Evolutionary conservation across 345 rosid genomes (phyloP).

Genomic region (Lenwebbia sp.): DNA sequence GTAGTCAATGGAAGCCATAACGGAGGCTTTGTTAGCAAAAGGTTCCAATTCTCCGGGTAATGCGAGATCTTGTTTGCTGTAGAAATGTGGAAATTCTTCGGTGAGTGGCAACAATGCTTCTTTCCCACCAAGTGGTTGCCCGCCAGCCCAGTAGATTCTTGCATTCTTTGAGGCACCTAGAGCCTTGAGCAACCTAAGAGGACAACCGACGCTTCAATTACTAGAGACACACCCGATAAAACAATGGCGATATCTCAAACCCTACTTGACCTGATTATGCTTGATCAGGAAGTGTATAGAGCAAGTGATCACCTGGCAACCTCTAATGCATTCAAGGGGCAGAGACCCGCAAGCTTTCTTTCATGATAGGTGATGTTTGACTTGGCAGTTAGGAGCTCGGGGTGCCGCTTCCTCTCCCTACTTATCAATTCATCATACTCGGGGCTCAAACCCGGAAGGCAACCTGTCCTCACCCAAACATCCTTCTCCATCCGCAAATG

Average conservation of each 20-base stretch:
- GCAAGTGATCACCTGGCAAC: conserved; percentile 56
- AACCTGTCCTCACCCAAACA: conserved; percentile 98
- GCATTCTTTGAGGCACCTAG: conserved; percentile 74
- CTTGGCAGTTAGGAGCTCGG: conserved; percentile 84
- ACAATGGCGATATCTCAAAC: not conserved
- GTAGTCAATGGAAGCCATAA: conserved; percentile 87
- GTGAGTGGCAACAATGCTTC: conserved; percentile 64
- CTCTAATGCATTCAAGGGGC: conserved; percentile 84
- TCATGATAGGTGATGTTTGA: conserved; percentile 70
- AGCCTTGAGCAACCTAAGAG: conserved; percentile 79
- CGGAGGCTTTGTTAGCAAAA: conserved; percentile 58
- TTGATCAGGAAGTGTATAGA: not conserved
- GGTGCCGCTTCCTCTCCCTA: conserved; percentile 59
- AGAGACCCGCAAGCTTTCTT: conserved; percentile 78
- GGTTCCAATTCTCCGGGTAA: conserved; percentile 70
- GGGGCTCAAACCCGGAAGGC: conserved; percentile 70
- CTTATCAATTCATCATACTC: conserved; percentile 60
- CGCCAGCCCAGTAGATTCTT: conserved; percentile 93
- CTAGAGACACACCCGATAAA: not conserved
- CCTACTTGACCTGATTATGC: not conserved
- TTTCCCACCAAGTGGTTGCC: conserved; percentile 79
- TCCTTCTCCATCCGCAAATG: conserved; percentile 94
- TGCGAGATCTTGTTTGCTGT: conserved; percentile 76
- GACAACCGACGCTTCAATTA: not conserved
- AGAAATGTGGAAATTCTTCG: conserved; percentile 57